Evolutionary conservation across 345 rosid species (phyloP).

Genomic region (Linum trigynum): DNA sequence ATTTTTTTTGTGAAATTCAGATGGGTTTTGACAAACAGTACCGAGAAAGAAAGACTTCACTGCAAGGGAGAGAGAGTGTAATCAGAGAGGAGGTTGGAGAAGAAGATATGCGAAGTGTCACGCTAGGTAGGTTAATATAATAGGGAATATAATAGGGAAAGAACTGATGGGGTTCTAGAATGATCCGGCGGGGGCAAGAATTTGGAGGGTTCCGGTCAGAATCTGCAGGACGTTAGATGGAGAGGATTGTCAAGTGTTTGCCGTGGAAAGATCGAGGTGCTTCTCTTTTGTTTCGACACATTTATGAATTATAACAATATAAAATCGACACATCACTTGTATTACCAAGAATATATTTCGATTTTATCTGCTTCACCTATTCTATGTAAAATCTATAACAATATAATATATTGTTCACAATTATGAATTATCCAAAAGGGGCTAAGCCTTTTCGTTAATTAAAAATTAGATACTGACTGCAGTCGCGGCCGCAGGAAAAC

Average conservation of each 20-base stretch:
- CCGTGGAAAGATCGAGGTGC: conserved; percentile 16
- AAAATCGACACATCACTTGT: too few species aligned
- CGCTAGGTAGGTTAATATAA: conserved; percentile 19
- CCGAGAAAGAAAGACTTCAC: not conserved
- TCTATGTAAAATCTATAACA: too few species aligned
- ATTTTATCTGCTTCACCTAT: too few species aligned
- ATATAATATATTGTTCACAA: too few species aligned
- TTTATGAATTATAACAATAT: too few species aligned
- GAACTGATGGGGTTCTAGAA: conserved; percentile 23
- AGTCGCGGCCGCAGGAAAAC: too few species aligned
- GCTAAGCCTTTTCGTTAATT: too few species aligned
- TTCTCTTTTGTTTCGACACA: not conserved
- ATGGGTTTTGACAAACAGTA: too few species aligned
- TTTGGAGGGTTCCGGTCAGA: conserved; percentile 4
- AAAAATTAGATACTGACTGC: too few species aligned
- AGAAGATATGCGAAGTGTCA: conserved; percentile 16
- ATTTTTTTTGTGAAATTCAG: conserved; percentile 10
- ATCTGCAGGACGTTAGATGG: not conserved
- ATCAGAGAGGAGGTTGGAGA: not conserved
- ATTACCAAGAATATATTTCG: too few species aligned
- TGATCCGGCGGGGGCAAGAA: not conserved
- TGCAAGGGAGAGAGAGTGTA: too few species aligned
- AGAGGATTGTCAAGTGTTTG: not conserved
- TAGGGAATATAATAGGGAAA: not conserved
- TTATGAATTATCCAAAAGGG: too few species aligned